Percentiles rank a stretch among this genome's conserved stretches.
phyloP scores from a whole-genome alignment of 2,329 filamentous ascomycete species.

The Diaporthe batatas region DNA sequence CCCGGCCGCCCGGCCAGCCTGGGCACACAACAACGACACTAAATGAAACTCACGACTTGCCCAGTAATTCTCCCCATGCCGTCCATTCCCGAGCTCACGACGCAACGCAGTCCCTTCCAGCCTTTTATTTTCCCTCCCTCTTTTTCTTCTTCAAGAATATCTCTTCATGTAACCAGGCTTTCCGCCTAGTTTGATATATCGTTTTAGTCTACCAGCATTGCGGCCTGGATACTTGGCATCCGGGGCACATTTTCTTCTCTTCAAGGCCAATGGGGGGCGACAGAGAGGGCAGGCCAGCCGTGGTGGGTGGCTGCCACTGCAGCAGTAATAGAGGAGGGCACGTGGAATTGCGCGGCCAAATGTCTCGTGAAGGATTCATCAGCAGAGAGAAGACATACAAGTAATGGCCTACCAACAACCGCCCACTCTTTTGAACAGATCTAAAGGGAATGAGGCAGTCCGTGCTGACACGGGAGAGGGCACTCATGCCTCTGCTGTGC shows the following conservation, averaged over 20 bases:
- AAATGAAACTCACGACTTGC: conserved; percentile 16
- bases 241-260: conserved; percentile 5
- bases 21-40: not conserved
- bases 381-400: not conserved
- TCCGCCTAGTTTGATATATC: conserved; percentile 9
- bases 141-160: not conserved
- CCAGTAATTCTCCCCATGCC: not conserved
- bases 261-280: not conserved
- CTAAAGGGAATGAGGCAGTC: not conserved
- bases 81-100: conserved; percentile 25
- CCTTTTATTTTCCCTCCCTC: not conserved
- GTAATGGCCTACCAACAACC: conserved; percentile 5
- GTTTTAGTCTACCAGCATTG: conserved; percentile 17
- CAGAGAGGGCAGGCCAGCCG: not conserved
- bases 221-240: not conserved
- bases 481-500: not conserved
- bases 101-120: conserved; percentile 6
- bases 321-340: conserved; percentile 5
- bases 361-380: not conserved
- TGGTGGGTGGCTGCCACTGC: not conserved
- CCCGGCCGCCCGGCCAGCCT: not conserved
- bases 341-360: not conserved
- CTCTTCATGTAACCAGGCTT: conserved; percentile 6
- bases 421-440: conserved; percentile 14
- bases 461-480: not conserved